Percentiles rank a stretch among this genome's conserved stretches.
These are phyloP conservation scores for Rhazya stricta DNA, from an alignment of 257 asterid genomes.

Conservation along the genomic window DNA sequence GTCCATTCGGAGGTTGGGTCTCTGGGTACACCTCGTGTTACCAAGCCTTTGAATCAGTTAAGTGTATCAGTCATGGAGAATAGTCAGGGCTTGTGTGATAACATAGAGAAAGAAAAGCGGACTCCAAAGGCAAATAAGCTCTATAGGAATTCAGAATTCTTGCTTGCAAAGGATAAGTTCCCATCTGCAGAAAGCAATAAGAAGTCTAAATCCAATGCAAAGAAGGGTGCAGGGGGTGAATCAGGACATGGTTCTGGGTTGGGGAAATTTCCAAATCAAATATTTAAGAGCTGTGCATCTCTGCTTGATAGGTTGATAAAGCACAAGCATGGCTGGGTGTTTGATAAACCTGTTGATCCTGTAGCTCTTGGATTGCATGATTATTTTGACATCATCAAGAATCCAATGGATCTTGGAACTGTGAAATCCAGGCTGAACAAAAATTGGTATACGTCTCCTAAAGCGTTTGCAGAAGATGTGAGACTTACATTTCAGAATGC, in stretches of 20 bases:
- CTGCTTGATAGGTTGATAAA: constrained; percentile 75
- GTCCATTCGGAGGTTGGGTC: constrained; percentile 26
- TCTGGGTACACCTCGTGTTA: constrained; percentile 32
- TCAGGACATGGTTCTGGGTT: constrained; percentile 20
- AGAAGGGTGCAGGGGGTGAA: constrained; percentile 51
- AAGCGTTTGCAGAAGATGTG: constrained; percentile 77
- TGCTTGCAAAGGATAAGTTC: constrained; percentile 72
- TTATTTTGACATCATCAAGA: constrained; percentile 61
- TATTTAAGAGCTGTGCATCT: constrained; percentile 48
- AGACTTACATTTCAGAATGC: constrained; percentile 78
- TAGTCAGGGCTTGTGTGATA: constrained; percentile 37
- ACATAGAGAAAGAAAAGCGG: constrained; percentile 65
- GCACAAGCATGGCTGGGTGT: constrained; percentile 96
- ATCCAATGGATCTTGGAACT: constrained; percentile 84
- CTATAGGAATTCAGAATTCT: constrained; percentile 60
- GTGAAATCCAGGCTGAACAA: constrained; percentile 54
- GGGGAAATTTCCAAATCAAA: constrained; percentile 46
- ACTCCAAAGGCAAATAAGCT: constrained; percentile 71
- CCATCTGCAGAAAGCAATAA: constrained; percentile 66
- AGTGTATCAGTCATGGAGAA: constrained; percentile 53
- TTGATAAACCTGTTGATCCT: constrained; percentile 70
- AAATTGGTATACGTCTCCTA: constrained; percentile 63
- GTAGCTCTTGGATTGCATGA: constrained; percentile 74
- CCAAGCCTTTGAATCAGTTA: constrained; percentile 57
- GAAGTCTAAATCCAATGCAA: constrained; percentile 45